Percentiles rank a stretch among this genome's conserved stretches.
Conservation (phyloP, 1,139 yeast species). For the Blastobotrys illinoisensis region DNA sequence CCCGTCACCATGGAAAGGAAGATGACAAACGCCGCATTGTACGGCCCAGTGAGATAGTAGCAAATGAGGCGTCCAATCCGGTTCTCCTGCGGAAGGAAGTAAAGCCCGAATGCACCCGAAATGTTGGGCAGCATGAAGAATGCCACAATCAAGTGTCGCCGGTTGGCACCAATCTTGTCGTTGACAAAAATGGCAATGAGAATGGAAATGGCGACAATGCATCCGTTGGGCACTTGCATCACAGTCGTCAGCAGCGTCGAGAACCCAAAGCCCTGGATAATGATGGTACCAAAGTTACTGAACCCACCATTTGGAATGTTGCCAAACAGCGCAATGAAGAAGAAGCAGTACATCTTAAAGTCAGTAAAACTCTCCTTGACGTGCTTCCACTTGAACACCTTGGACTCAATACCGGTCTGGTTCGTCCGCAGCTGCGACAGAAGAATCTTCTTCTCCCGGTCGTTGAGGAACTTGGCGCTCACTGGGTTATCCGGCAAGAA, state of each 20-base stretch:
- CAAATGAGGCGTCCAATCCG: constrained; percentile 21
- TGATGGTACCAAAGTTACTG: constrained; percentile 30
- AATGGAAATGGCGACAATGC: constrained; percentile 19
- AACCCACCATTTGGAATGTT: constrained; percentile 48
- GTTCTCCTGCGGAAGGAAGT: constrained; percentile 33
- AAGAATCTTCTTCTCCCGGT: constrained; percentile 48
- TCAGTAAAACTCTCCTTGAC: constrained; percentile 38
- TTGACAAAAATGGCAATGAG: constrained; percentile 19
- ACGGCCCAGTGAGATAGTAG: constrained; percentile 24
- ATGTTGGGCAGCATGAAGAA: constrained; percentile 23
- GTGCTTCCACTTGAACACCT: constrained; percentile 47
- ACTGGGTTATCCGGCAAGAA: constrained; percentile 51
- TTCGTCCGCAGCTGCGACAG: constrained; percentile 47
- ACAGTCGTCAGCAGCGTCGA: constrained; percentile 24
- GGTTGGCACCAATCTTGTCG: constrained; percentile 13
- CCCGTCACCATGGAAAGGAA: constrained; percentile 43
- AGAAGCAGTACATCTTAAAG: constrained; percentile 44
- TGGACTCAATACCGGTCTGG: constrained; percentile 48
- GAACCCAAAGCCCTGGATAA: constrained; percentile 28
- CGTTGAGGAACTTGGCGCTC: constrained; percentile 47
- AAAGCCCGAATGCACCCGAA: constrained; percentile 25
- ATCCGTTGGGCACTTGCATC: constrained; percentile 27
- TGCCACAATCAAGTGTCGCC: constrained; percentile 16
- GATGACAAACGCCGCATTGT: constrained; percentile 42
- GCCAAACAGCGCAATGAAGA: constrained; percentile 36